Evolutionary conservation across 164 flowering plant species (phyloP).

Genomic region (Magnolia changhungtana): DNA sequence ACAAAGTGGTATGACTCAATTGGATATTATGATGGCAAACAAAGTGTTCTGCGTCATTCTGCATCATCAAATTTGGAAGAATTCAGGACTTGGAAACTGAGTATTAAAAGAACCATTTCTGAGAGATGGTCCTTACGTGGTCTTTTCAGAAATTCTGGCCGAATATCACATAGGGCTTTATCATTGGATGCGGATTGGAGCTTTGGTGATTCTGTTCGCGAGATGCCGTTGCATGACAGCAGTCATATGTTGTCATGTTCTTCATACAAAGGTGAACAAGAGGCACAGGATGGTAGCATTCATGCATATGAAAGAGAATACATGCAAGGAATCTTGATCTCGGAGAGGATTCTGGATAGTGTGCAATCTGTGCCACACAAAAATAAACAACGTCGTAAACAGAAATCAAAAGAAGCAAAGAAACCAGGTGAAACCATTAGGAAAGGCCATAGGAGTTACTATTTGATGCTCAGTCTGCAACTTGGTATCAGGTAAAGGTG

Average conservation of each 20-base stretch:
- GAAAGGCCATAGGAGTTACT: slow-evolving; percentile 55
- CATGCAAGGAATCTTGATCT: slow-evolving; percentile 82
- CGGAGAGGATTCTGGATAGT: slow-evolving; percentile 41
- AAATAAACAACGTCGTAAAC: slow-evolving; percentile 33
- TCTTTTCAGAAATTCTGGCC: slow-evolving; percentile 36
- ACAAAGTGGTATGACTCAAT: slow-evolving; percentile 34
- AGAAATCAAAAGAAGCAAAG: slow-evolving; percentile 35
- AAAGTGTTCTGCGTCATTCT: slow-evolving; percentile 26
- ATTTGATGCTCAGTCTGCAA: slow-evolving; percentile 84
- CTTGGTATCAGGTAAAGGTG: slow-evolving; percentile 84
- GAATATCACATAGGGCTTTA: slow-evolving; percentile 37
- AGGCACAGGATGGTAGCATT: slow-evolving; percentile 23
- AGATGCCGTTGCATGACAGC: slow-evolving; percentile 27
- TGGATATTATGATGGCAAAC: slow-evolving; percentile 21
- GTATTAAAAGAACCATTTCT: slow-evolving; percentile 47
- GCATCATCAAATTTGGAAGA: slow-evolving; percentile 32
- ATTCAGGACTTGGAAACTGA: slow-evolving; percentile 24
- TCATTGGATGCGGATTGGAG: slow-evolving; percentile 33
- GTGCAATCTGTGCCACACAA: slow-evolving; percentile 24
- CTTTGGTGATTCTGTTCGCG: slow-evolving; percentile 28
- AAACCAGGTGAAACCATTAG: slow-evolving; percentile 45
- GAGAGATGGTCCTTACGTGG: slow-evolving; percentile 38
- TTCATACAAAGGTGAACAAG: slow-evolving; percentile 35
- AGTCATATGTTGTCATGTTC: slow-evolving; percentile 23
- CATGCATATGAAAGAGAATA: slow-evolving; percentile 80